Evolutionary conservation across 2,329 filamentous ascomycete species (phyloP).

Genomic region (Magnaporthales sp.): DNA sequence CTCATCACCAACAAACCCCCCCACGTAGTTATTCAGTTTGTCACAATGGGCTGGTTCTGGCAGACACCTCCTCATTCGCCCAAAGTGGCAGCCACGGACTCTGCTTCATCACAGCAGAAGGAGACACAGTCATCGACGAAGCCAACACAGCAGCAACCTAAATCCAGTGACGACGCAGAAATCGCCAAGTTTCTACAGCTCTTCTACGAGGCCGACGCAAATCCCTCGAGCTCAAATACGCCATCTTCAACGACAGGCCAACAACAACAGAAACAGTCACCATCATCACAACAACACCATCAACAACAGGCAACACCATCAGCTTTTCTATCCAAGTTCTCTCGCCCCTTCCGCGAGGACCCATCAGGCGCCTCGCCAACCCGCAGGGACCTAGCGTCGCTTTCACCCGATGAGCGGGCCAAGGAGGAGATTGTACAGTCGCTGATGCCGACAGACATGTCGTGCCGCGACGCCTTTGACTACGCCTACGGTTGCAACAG

Average conservation of each 20-base stretch:
- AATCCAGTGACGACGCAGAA: conserved; percentile 34
- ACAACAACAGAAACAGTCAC: conserved; percentile 14
- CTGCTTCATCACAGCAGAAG: neutral
- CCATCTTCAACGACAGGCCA: neutral
- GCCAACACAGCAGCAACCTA: conserved; percentile 5
- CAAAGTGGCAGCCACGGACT: conserved; percentile 7
- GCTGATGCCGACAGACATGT: conserved; percentile 74
- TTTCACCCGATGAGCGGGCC: conserved; percentile 1
- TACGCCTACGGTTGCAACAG: conserved; percentile 90
- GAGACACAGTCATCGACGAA: neutral
- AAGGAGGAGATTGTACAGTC: conserved; percentile 51
- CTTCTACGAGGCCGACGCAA: conserved; percentile 20
- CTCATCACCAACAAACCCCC: neutral
- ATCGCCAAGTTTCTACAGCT: conserved; percentile 45
- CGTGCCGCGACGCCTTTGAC: conserved; percentile 86
- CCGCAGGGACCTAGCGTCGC: neutral
- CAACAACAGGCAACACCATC: conserved; percentile 11
- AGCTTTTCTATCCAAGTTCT: conserved; percentile 14
- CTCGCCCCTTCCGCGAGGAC: conserved; percentile 13
- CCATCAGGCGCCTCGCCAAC: conserved; percentile 15
- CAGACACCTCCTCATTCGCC: conserved; percentile 27
- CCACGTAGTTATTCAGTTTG: neutral
- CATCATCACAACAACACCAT: conserved; percentile 12
- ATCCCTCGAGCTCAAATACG: conserved; percentile 16
- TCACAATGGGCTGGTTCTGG: conserved; percentile 56